Evolutionary conservation across 78 protist species (phyloP), one percentile per base, ranked within the genome.

Genomic region (Dictyostelium citrinum): DNA sequence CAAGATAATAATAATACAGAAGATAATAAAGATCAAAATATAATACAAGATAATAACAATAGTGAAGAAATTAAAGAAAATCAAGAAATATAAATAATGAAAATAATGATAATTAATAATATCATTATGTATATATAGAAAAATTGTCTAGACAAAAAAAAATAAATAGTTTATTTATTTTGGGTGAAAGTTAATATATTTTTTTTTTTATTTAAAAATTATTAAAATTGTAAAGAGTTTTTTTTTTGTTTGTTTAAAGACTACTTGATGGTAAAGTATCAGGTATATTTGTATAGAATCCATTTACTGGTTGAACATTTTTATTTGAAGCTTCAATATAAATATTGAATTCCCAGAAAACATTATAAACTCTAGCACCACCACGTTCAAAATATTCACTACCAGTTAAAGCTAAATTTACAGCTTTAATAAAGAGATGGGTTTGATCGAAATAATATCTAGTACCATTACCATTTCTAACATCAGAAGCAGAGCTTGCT

Each of bases 361-460:
- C 72, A 22, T 58, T 67, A 39, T 33, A 74, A 1, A 84, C 20
- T 14, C 17, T 71, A 17, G 82, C 91, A 35, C 82, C 82, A 27
- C 77, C 81, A 33, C 91, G 31, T 22, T 27, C 41, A 29, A 84
- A 84, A 0, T 11, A 51, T 55, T 84, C 82, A 22, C 16, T 6
- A 39, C 39, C 39, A 2, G 20, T 75, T 22, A 31, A 31, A 11
- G 55, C 60, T 5, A 74, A 55, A 55, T 84, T 58, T 22, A 84
- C 20, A 5, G 58, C 33, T 58, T 84, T 84, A 14, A 84, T 80
- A 43, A 60, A 85, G 33, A 85, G 77, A 76, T 55, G 76, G 4
- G 83, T 60, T 31, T 61, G 70, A 85, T 85, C 92, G 31, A 85
- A 85, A 61, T 61, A 75, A 24, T 76, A 85, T 51, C 2, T 60